phyloP scores from a whole-genome alignment of 306 rosid genomes.

The Castanea crenata region DNA sequence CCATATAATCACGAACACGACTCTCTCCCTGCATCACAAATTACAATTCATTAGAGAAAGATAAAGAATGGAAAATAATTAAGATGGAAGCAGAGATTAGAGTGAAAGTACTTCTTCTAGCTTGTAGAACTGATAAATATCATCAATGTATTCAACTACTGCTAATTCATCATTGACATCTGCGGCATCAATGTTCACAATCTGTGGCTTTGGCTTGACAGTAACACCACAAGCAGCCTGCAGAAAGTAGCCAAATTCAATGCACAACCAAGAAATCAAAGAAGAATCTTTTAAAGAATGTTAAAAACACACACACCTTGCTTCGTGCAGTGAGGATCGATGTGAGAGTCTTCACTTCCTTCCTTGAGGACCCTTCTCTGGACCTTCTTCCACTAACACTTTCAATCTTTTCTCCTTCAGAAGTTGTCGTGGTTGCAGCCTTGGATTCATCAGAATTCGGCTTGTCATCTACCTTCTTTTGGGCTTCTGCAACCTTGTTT shows the following conservation, averaged over 20 bases:
- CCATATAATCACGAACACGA: slow-evolving; percentile 39
- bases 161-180: slow-evolving; percentile 71
- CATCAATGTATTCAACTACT: slow-evolving; percentile 76
- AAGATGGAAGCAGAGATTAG: not conserved
- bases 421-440: slow-evolving; percentile 39
- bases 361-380: slow-evolving; percentile 27
- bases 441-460: slow-evolving; percentile 12
- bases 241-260: not conserved
- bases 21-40: slow-evolving; percentile 28
- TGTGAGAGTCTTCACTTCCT: slow-evolving; percentile 49
- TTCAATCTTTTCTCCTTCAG: slow-evolving; percentile 31
- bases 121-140: slow-evolving; percentile 62
- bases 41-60: not conserved
- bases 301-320: slow-evolving; percentile 43
- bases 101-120: slow-evolving; percentile 31
- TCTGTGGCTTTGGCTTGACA: slow-evolving; percentile 36
- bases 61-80: not conserved
- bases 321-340: slow-evolving; percentile 77
- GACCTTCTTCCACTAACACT: slow-evolving; percentile 25
- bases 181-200: slow-evolving; percentile 56
- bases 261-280: not conserved
- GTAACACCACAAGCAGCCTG: slow-evolving; percentile 66
- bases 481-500: not conserved
- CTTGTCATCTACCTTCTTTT: slow-evolving; percentile 16
- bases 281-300: slow-evolving; percentile 1